Evolutionary conservation across 78 protist species (phyloP).

Genomic region (Ministeria vibrans): DNA sequence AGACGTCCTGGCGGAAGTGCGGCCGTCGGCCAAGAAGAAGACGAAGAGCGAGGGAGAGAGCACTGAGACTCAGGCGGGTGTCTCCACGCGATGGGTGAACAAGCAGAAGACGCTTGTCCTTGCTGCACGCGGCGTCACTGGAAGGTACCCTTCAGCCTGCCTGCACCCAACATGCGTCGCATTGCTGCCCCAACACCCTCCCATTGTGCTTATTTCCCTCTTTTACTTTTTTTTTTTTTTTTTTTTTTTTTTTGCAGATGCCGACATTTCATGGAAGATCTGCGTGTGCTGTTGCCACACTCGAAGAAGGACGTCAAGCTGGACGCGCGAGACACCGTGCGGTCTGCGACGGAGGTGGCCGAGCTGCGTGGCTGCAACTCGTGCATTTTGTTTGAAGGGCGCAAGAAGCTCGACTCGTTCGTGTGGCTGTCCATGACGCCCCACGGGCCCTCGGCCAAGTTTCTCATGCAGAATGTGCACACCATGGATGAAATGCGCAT

Average conservation of each 20-base stretch:
- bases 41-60: too few relatives aligned
- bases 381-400: constrained; percentile 69
- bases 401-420: constrained; percentile 40
- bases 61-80: too few relatives aligned
- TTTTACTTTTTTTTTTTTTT: background rate
- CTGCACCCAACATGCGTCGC: too few relatives aligned
- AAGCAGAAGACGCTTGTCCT: background rate
- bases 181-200: too few relatives aligned
- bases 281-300: constrained; percentile 82
- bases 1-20: too few relatives aligned
- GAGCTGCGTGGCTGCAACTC: constrained; percentile 64
- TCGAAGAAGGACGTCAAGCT: constrained; percentile 45
- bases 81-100: too few relatives aligned
- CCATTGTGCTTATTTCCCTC: background rate
- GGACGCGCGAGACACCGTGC: constrained; percentile 43
- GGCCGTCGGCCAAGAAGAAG: too few relatives aligned
- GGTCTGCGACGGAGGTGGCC: constrained; percentile 64
- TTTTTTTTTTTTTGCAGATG: background rate
- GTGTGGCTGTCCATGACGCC: constrained; percentile 68
- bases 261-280: constrained; percentile 75
- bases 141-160: background rate
- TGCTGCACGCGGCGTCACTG: background rate
- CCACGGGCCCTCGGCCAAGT: constrained; percentile 84
- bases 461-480: constrained; percentile 74
- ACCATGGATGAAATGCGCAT: constrained; percentile 85